Percentiles rank a stretch among this genome's conserved stretches.
phyloP scores from a whole-genome alignment of 148 eudicot genomes.

The Linanthus parryae region DNA sequence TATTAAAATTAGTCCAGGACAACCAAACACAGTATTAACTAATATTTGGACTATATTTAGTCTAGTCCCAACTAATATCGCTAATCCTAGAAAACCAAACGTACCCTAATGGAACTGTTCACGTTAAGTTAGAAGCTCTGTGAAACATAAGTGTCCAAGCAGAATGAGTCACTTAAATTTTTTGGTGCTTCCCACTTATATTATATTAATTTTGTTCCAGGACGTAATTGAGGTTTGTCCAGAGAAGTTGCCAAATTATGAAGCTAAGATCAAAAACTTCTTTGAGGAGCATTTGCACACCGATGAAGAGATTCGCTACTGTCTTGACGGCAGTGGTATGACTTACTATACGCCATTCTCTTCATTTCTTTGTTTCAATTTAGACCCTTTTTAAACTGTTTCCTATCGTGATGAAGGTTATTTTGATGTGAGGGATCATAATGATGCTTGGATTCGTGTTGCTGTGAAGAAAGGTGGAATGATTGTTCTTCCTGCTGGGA shows the following conservation, averaged over 20 bases:
- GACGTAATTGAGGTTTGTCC: slow-evolving; percentile 89
- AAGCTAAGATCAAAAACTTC: slow-evolving; percentile 77
- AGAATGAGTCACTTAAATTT: too few species aligned
- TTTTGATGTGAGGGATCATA: slow-evolving; percentile 86
- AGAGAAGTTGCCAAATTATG: slow-evolving; percentile 84
- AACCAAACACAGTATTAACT: too few species aligned
- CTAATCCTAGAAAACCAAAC: too few species aligned
- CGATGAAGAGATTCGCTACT: slow-evolving; percentile 97
- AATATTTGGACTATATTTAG: too few species aligned
- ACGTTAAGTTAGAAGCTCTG: too few species aligned
- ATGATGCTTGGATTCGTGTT: slow-evolving; percentile 90
- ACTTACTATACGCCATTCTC: not conserved
- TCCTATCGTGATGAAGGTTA: slow-evolving; percentile 45
- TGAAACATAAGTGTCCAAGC: too few species aligned
- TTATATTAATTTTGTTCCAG: slow-evolving; percentile 20
- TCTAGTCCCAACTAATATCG: too few species aligned
- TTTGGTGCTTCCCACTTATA: not conserved
- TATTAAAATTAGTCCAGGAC: too few species aligned
- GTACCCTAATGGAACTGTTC: too few species aligned
- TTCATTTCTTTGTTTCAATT: not conserved
- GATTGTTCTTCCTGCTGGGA: slow-evolving; percentile 98
- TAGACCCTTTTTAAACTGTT: not conserved
- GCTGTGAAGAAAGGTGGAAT: slow-evolving; percentile 82
- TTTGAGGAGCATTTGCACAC: slow-evolving; percentile 94
- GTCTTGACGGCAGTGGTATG: slow-evolving; percentile 91